A percentile compares a stretch with the other conserved stretches of the same genome.
These are phyloP conservation scores for Whalleya microplaca DNA, from an alignment of 2,329 filamentous ascomycete species.

Conservation along the genomic window DNA sequence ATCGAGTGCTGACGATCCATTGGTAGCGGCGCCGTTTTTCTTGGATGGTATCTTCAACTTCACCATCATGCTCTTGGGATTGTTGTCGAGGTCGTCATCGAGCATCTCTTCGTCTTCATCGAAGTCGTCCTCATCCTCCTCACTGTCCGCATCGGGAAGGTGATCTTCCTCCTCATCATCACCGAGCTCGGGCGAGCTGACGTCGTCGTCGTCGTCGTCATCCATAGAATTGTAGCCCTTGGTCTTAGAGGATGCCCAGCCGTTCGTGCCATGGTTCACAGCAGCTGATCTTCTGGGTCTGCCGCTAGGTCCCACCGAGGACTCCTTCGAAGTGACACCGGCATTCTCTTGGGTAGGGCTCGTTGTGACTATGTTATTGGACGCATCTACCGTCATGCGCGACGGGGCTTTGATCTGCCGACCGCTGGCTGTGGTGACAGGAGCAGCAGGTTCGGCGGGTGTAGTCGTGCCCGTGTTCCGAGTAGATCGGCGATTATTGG, in stretches of 20 bases:
- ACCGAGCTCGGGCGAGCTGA: slow-evolving; percentile 74
- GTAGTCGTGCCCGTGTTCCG: slow-evolving; percentile 77
- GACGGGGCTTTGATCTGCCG: slow-evolving; percentile 76
- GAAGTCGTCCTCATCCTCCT: slow-evolving; percentile 61
- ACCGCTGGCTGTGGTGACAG: slow-evolving; percentile 79
- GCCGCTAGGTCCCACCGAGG: slow-evolving; percentile 48
- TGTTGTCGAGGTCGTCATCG: slow-evolving; percentile 54
- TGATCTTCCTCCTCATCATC: slow-evolving; percentile 74
- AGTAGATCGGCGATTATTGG: slow-evolving; percentile 65
- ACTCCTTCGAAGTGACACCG: slow-evolving; percentile 42
- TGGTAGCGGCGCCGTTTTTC: slow-evolving; percentile 41
- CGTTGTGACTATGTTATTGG: slow-evolving; percentile 52
- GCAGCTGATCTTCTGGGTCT: slow-evolving; percentile 57
- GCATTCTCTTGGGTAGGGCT: slow-evolving; percentile 37
- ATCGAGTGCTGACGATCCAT: slow-evolving; percentile 39
- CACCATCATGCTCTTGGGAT: slow-evolving; percentile 68
- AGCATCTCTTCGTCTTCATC: slow-evolving; percentile 60
- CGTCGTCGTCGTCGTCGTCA: slow-evolving; percentile 61
- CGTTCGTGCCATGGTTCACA: slow-evolving; percentile 53
- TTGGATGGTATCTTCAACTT: slow-evolving; percentile 62
- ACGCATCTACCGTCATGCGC: slow-evolving; percentile 65
- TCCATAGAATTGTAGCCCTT: slow-evolving; percentile 58
- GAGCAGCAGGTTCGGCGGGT: slow-evolving; percentile 66
- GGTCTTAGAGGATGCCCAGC: slow-evolving; percentile 45
- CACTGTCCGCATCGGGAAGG: slow-evolving; percentile 60